These are phyloP conservation scores for Ceratocystiopsis brevicomis DNA, from an alignment of 2,329 filamentous ascomycete genomes.

Conservation along the genomic window DNA sequence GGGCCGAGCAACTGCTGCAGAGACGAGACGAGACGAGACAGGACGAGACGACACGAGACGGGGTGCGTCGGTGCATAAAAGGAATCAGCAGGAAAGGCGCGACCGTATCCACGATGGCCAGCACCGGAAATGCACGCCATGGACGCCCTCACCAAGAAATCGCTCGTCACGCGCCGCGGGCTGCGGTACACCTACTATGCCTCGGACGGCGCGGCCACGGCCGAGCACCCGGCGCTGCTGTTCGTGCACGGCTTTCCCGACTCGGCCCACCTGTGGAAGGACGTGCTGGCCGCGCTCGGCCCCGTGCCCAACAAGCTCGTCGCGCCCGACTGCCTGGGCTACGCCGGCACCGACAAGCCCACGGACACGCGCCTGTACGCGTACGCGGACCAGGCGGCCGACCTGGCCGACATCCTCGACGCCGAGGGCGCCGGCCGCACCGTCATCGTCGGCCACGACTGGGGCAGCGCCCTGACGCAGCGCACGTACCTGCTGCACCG, in stretches of 20 bases:
- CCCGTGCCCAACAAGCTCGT: constrained; percentile 20
- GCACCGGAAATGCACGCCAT: too few species aligned
- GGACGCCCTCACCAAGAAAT: constrained; percentile 13
- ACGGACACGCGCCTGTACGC: constrained; percentile 18
- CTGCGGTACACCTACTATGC: constrained; percentile 24
- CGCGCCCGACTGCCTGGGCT: constrained; percentile 21
- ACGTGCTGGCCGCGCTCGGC: constrained; percentile 13
- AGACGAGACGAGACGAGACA: too few species aligned
- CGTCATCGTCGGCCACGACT: constrained; percentile 30
- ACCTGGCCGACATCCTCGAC: constrained; percentile 22
- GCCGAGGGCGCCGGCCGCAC: constrained; percentile 16
- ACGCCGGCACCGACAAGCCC: constrained; percentile 22
- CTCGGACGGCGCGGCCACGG: not conserved
- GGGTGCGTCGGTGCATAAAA: too few species aligned
- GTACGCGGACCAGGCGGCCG: constrained; percentile 17
- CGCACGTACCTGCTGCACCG: constrained; percentile 23
- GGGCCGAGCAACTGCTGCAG: not conserved
- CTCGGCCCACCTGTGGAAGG: constrained; percentile 23
- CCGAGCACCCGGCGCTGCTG: constrained; percentile 16
- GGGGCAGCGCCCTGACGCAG: constrained; percentile 23
- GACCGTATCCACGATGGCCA: too few species aligned
- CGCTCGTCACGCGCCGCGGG: constrained; percentile 13
- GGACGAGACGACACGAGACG: too few species aligned
- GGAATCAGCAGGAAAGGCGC: too few species aligned
- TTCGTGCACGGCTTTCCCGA: constrained; percentile 33